Percentiles rank a stretch among this genome's conserved stretches.
These are phyloP conservation scores for Botrytis tulipae DNA, from an alignment of 2,329 filamentous ascomycete species.

Conservation along the genomic window DNA sequence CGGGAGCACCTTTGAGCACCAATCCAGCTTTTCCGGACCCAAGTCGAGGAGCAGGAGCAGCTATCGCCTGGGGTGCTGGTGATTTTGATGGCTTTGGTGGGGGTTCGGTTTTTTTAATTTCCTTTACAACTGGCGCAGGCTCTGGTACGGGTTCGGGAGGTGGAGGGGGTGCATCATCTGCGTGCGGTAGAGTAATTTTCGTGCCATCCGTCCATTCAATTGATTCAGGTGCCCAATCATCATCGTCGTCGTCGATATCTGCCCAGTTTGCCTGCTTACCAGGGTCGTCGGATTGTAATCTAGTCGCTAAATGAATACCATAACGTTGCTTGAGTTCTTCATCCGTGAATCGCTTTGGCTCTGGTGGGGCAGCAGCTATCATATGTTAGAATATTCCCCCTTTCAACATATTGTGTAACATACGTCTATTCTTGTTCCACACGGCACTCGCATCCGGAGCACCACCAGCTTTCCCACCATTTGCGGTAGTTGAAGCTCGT, in stretches of 20 bases:
- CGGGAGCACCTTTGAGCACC: slow-evolving; percentile 63
- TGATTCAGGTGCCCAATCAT: slow-evolving; percentile 81
- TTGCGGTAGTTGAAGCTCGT: slow-evolving; percentile 44
- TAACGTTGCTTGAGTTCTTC: slow-evolving; percentile 82
- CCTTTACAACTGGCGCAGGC: slow-evolving; percentile 31
- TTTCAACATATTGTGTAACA: slow-evolving; percentile 38
- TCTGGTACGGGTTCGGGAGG: slow-evolving; percentile 33
- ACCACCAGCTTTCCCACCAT: slow-evolving; percentile 57
- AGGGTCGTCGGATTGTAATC: slow-evolving; percentile 71
- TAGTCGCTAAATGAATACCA: slow-evolving; percentile 80
- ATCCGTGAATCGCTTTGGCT: slow-evolving; percentile 80
- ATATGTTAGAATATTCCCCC: slow-evolving; percentile 30
- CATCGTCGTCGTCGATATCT: slow-evolving; percentile 85
- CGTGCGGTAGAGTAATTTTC: slow-evolving; percentile 70
- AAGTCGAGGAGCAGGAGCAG: slow-evolving; percentile 36
- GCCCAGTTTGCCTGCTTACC: slow-evolving; percentile 82
- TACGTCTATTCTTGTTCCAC: slow-evolving; percentile 88
- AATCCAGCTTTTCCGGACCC: slow-evolving; percentile 52
- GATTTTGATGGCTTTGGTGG: slow-evolving; percentile 34
- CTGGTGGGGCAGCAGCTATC: slow-evolving; percentile 60
- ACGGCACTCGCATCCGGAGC: slow-evolving; percentile 72
- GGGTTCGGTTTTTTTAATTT: slow-evolving; percentile 29
- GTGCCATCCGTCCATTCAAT: slow-evolving; percentile 89
- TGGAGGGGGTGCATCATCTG: slow-evolving; percentile 48
- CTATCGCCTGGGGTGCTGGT: slow-evolving; percentile 36